Percentiles rank a stretch among this genome's conserved stretches.
These are phyloP conservation scores for Spathaspora sp. DNA, from an alignment of 1,139 yeast genomes.

Conservation along the genomic window DNA sequence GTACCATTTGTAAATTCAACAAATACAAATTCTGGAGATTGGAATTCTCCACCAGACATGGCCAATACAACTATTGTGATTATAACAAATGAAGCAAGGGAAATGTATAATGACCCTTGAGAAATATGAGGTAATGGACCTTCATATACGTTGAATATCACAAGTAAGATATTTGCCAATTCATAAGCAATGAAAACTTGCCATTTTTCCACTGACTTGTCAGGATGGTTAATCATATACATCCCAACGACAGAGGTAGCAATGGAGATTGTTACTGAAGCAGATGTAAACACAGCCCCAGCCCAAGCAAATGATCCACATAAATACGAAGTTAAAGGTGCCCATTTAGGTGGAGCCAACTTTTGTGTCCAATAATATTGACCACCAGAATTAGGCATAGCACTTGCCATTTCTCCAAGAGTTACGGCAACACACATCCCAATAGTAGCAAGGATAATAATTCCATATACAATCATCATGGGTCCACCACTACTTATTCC, in stretches of 20 bases:
- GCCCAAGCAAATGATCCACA: constrained; percentile 59
- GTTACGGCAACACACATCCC: constrained; percentile 39
- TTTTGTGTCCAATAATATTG: constrained; percentile 63
- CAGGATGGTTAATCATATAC: constrained; percentile 48
- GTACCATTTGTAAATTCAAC: constrained; percentile 60
- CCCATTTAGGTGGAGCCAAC: constrained; percentile 48
- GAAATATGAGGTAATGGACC: constrained; percentile 55
- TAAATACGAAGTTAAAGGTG: constrained; percentile 46
- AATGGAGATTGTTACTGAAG: constrained; percentile 57
- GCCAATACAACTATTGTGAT: constrained; percentile 59
- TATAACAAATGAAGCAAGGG: constrained; percentile 51
- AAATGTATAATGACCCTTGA: constrained; percentile 51
- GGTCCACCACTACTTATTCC: constrained; percentile 71
- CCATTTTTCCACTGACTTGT: constrained; percentile 50
- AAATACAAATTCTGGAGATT: constrained; percentile 59
- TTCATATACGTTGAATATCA: constrained; percentile 58
- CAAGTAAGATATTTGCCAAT: constrained; percentile 36
- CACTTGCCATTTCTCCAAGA: constrained; percentile 49
- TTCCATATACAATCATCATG: constrained; percentile 63
- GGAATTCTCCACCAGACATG: constrained; percentile 48
- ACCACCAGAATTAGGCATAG: constrained; percentile 66
- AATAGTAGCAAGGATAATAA: constrained; percentile 54
- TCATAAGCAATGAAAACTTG: constrained; percentile 57
- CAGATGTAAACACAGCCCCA: constrained; percentile 56
- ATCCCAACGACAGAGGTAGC: constrained; percentile 52